Evolutionary conservation across 1,139 yeast species (phyloP), one percentile per base, ranked within the genome.

Genomic region (Protomyces lactucae-debilis): DNA sequence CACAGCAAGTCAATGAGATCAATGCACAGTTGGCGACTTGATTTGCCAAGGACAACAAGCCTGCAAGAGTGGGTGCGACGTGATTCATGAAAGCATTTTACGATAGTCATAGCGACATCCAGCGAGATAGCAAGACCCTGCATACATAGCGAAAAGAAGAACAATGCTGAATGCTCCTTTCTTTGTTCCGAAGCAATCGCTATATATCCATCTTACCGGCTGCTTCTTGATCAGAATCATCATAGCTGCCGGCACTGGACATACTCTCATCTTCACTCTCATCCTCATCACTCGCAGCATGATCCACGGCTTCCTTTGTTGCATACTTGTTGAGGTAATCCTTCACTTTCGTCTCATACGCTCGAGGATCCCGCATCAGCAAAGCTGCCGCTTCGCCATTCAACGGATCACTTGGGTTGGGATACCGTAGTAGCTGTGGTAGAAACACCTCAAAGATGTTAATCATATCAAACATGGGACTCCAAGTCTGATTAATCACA

Each of bases 401-500:
- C 68, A 93, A 80, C 0, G 99, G 99, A 74, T 93, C 99, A 39
- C 93, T 81, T 0, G 98, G 95, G 72, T 93, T 93, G 32, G 98
- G 98, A 73, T 93, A 93, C 67, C 95, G 83, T 68, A 93, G 79
- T 67, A 93, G 78, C 72, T 95, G 99, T 12, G 99, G 99, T 69
- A 93, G 78, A 77, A 93, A 93, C 73, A 91, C 87, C 73, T 93
- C 98, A 74, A 93, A 91, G 48, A 93, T 89, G 74, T 93, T 93
- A 70, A 87, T 80, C 71, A 92, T 81, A 64, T 74, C 98, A 79
- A 91, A 93, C 92, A 93, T 88, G 1, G 99, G 99, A 54, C 96
- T 88, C 99, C 99, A 93, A 0, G 98, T 91, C 73, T 93, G 97
- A 75, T 93, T 93, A 70, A 93, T 92, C 43, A 93, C 99, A 73